Conservation (phyloP, 164 flowering plant genomes). For the Platanus orientalis region DNA sequence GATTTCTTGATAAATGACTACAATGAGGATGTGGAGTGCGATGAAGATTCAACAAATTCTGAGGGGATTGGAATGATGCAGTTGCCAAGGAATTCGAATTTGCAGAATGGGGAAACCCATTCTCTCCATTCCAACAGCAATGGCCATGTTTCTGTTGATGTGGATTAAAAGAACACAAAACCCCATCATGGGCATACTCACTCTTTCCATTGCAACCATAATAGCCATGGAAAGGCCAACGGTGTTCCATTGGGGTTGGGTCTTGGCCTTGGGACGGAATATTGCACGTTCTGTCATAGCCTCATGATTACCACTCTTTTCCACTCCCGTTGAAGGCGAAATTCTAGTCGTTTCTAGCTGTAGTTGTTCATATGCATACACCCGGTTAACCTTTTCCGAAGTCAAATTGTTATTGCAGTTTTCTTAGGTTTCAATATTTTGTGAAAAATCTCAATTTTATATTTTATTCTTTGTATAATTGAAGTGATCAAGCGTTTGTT, state of each 20-base stretch:
- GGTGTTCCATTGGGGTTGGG: conserved; percentile 67
- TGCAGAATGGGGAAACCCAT: conserved; percentile 48
- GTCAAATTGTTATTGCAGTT: not conserved
- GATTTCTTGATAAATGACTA: conserved; percentile 84
- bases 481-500: too few relatives aligned
- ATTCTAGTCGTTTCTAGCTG: conserved; percentile 4
- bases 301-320: conserved; percentile 21
- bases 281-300: conserved; percentile 40
- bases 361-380: not conserved
- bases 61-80: conserved; percentile 69
- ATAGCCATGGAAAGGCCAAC: conserved; percentile 31
- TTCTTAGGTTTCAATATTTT: not conserved
- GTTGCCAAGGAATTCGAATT: conserved; percentile 36
- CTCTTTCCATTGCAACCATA: conserved; percentile 65
- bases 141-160: conserved; percentile 50
- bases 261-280: conserved; percentile 61
- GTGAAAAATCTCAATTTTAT: not conserved
- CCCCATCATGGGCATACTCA: conserved; percentile 49
- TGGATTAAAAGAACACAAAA: conserved; percentile 30
- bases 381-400: not conserved
- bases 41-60: conserved; percentile 36
- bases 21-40: conserved; percentile 65
- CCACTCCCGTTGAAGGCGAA: not conserved
- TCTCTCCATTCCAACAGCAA: conserved; percentile 46
- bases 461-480: not conserved